A percentile compares a stretch with the other conserved stretches of the same genome.
Evolutionary conservation across 805 yeast genomes (phyloP).

Genomic region (Wickerhamomyces bovis): DNA sequence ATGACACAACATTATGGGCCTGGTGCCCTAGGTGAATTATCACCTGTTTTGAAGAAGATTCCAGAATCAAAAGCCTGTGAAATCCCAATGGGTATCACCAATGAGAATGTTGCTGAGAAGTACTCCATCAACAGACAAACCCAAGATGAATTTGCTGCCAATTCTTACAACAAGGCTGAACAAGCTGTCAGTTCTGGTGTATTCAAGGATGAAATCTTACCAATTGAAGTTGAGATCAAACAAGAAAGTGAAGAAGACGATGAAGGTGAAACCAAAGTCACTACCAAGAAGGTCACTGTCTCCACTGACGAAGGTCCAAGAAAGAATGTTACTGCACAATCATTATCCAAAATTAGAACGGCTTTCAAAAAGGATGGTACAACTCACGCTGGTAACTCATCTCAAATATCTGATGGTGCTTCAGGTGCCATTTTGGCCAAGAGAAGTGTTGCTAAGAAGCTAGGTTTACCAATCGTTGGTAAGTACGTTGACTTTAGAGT

Average conservation of each 20-base stretch:
- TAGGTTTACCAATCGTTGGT: constrained; percentile 68
- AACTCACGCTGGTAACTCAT: constrained; percentile 95
- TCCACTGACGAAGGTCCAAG: constrained; percentile 88
- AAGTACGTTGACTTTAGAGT: constrained; percentile 73
- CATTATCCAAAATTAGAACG: constrained; percentile 71
- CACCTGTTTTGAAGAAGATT: constrained; percentile 40
- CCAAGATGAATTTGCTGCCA: constrained; percentile 89
- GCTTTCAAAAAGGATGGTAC: constrained; percentile 78
- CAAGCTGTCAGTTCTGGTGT: constrained; percentile 61
- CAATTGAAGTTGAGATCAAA: constrained; percentile 56
- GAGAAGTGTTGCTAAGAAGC: constrained; percentile 74
- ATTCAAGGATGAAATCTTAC: constrained; percentile 88
- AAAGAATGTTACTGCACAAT: constrained; percentile 72
- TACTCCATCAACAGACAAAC: constrained; percentile 57
- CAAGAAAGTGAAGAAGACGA: constrained; percentile 52
- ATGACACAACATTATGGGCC: constrained; percentile 92
- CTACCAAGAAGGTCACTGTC: constrained; percentile 31
- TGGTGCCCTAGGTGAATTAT: constrained; percentile 57
- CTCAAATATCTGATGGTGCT: constrained; percentile 95
- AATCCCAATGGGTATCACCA: constrained; percentile 95
- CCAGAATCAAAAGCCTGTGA: constrained; percentile 63
- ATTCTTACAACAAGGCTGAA: constrained; percentile 80
- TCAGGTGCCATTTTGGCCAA: constrained; percentile 83
- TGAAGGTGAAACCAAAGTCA: constrained; percentile 30
- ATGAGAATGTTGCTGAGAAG: constrained; percentile 78